Base-by-base conservation (phyloP, 352 stramenopile species). In the Pythium pyrilobum region DNA sequence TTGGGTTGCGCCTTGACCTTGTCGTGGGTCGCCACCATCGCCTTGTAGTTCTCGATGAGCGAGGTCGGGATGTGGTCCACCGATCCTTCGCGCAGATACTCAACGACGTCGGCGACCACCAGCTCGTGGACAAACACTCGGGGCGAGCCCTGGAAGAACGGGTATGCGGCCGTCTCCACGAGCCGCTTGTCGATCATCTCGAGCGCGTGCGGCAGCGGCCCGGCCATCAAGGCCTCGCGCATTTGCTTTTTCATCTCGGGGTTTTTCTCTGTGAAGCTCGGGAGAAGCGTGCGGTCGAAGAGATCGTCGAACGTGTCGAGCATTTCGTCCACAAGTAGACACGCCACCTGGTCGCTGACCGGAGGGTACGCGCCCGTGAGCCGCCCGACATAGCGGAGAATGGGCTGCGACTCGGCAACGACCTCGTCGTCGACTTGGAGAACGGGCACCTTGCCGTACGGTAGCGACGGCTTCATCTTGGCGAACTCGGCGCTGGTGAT, bases 361-460 rank as follows among this genome's bases (percentile, higher is more conserved):
- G 20, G 12, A 39, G 67, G 66, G 34, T 69, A 74, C 20, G 74
- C 57, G 12, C 64, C 62, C 9, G 59, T 53, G 28, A 77, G 57
- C 1, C 40, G 71, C 7, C 82, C 85, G 7, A 64, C 75, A 43
- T 74, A 92, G 7, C 79, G 70, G 28, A 91, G 53, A 23, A 89
- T 78, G 0, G 71, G 64, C 11, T 71, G 56, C 16, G 64, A 67
- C 47, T 92, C 66, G 1, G 59, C 71, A 15, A 87, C 56, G 15
- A 59, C 46, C 5, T 71, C 29, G 3, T 67, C 74, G 38, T 89
- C 56, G 5, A 90, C 59, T 11, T 67, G 37, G 5, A 75, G 44
- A 32, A 61, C 52, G 6, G 64, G 67, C 11, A 71, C 3, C 24
- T 72, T 59, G 10, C 54, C 59, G 23, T 55, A 71, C 7, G 64